Conservation (phyloP, 1,284 basidiomycete species). For the Fomitiporia mediterranea region DNA sequence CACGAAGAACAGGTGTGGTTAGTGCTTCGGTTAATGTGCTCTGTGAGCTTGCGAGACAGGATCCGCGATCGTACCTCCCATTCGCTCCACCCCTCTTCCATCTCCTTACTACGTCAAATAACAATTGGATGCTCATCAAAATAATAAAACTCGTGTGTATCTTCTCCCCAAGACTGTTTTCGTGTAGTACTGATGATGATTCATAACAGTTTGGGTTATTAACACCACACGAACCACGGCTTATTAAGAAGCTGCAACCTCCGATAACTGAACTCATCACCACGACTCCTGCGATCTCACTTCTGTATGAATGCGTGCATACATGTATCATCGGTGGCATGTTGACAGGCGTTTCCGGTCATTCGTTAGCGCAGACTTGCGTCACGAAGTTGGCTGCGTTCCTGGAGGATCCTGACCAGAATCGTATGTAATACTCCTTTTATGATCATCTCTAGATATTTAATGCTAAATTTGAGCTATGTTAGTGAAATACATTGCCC, state of each 20-base stretch:
- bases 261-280: constrained; percentile 94
- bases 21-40: constrained; percentile 92
- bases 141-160: constrained; percentile 78
- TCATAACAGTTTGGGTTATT: constrained; percentile 89
- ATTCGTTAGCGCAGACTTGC: constrained; percentile 81
- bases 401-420: constrained; percentile 91
- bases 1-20: constrained; percentile 64
- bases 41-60: constrained; percentile 84
- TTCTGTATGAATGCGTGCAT: constrained; percentile 97
- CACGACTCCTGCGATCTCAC: constrained; percentile 91
- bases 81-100: constrained; percentile 93
- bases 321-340: constrained; percentile 98
- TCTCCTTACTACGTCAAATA: constrained; percentile 89
- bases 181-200: constrained; percentile 88
- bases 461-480: not conserved
- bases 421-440: constrained; percentile 49
- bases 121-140: constrained; percentile 99
- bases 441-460: not conserved
- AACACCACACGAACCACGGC: constrained; percentile 86
- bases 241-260: constrained; percentile 90
- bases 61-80: constrained; percentile 74
- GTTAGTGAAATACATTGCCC: constrained; percentile 92
- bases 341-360: constrained; percentile 78
- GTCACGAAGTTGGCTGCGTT: constrained; percentile 93
- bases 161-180: constrained; percentile 3